Evolutionary conservation across 1,139 yeast species (phyloP).

Genomic region (Nakaseomyces kungkrabaensis): DNA sequence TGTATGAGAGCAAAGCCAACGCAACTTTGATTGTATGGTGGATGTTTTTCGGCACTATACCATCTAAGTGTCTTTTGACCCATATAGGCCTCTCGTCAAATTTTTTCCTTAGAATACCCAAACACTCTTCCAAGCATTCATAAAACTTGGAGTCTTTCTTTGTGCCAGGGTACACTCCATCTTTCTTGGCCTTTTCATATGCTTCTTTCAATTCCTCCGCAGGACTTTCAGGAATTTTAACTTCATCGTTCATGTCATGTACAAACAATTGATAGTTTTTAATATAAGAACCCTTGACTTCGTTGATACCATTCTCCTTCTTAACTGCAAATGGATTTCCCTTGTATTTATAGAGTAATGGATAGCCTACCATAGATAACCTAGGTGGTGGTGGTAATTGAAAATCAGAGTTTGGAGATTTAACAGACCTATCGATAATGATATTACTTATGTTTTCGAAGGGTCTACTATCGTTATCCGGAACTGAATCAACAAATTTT

Average conservation of each 20-base stretch:
- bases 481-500: slow-evolving; percentile 37
- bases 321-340: slow-evolving; percentile 49
- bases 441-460: slow-evolving; percentile 23
- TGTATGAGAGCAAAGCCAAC: slow-evolving; percentile 71
- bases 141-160: slow-evolving; percentile 31
- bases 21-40: slow-evolving; percentile 57
- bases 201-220: slow-evolving; percentile 34
- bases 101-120: slow-evolving; percentile 42
- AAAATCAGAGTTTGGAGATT: slow-evolving; percentile 35
- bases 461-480: slow-evolving; percentile 30
- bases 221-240: slow-evolving; percentile 37
- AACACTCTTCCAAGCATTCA: slow-evolving; percentile 31
- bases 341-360: slow-evolving; percentile 61
- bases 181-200: slow-evolving; percentile 26
- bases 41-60: slow-evolving; percentile 44
- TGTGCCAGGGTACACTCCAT: slow-evolving; percentile 27
- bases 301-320: slow-evolving; percentile 37
- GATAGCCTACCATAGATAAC: slow-evolving; percentile 65
- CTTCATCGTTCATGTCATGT: slow-evolving; percentile 18
- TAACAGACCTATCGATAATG: slow-evolving; percentile 28
- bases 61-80: slow-evolving; percentile 68
- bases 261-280: slow-evolving; percentile 30
- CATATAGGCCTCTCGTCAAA: slow-evolving; percentile 74
- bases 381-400: slow-evolving; percentile 83
- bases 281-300: slow-evolving; percentile 32